These are phyloP conservation scores for Earliella scabrosa DNA, from an alignment of 1,284 basidiomycete species.

Conservation along the genomic window DNA sequence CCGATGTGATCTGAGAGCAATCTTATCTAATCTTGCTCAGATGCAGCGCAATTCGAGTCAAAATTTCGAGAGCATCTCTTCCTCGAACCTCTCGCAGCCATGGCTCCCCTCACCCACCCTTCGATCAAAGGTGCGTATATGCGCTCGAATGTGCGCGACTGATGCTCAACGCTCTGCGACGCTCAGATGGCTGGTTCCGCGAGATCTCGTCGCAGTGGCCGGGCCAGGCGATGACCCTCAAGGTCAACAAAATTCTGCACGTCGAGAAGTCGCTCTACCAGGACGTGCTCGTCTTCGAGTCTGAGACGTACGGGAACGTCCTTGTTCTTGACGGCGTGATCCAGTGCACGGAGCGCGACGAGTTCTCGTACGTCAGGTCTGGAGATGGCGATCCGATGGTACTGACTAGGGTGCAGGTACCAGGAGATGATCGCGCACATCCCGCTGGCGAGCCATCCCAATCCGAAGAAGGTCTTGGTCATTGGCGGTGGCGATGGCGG, in stretches of 20 bases:
- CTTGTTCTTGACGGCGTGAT: slow-evolving; percentile 96
- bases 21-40: slow-evolving; percentile 9
- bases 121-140: slow-evolving; percentile 39
- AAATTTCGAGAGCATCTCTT: slow-evolving; percentile 13
- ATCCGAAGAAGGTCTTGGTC: slow-evolving; percentile 95
- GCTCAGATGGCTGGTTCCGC: slow-evolving; percentile 94
- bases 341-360: slow-evolving; percentile 97
- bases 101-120: slow-evolving; percentile 44
- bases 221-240: slow-evolving; percentile 93
- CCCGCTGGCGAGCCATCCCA: slow-evolving; percentile 93
- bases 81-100: slow-evolving; percentile 17
- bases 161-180: neutral
- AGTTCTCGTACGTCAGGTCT: slow-evolving; percentile 86
- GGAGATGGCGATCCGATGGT: slow-evolving; percentile 3
- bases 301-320: slow-evolving; percentile 94
- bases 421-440: slow-evolving; percentile 99
- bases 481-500: slow-evolving; percentile 98
- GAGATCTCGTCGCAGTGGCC: slow-evolving; percentile 98
- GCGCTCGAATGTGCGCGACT: neutral
- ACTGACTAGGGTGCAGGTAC: slow-evolving; percentile 60
- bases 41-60: slow-evolving; percentile 6
- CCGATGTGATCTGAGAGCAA: slow-evolving; percentile 1
- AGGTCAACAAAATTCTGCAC: slow-evolving; percentile 96
- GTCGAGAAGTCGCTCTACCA: slow-evolving; percentile 93
- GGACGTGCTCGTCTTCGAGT: slow-evolving; percentile 96